A percentile compares a stretch with the other conserved stretches of the same genome.
Evolutionary conservation across 257 asterid genomes (phyloP).

Genomic region (Solanum medicagineum): DNA sequence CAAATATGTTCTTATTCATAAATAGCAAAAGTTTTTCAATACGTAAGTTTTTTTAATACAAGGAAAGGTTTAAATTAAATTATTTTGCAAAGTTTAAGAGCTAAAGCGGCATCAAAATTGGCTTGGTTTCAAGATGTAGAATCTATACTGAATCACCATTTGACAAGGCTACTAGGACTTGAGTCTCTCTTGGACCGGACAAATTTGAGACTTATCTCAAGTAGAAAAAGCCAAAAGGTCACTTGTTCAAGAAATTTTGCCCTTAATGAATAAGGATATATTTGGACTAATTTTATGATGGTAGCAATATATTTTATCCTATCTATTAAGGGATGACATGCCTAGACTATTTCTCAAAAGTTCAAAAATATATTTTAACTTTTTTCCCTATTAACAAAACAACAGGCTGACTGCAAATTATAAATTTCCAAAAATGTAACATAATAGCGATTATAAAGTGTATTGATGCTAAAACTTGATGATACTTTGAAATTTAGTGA

Average conservation of each 20-base stretch:
- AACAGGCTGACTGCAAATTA: background rate
- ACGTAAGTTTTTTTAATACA: background rate
- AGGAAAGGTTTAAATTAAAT: background rate
- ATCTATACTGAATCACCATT: no score
- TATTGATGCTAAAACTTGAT: background rate
- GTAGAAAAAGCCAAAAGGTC: background rate
- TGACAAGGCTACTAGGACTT: no score
- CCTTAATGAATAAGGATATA: background rate
- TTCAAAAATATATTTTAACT: background rate
- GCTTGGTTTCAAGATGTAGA: no score
- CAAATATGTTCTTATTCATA: background rate
- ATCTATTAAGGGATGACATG: background rate
- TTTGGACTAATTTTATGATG: background rate
- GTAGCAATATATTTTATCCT: background rate
- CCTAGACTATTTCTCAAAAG: background rate
- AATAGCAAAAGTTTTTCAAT: background rate
- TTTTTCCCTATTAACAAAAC: background rate
- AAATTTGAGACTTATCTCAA: background rate
- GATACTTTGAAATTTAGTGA: background rate
- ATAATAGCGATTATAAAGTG: background rate
- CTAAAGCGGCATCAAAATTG: no score
- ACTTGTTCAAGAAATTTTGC: background rate
- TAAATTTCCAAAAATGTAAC: background rate
- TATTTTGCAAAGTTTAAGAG: background rate
- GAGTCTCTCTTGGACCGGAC: no score